Evolutionary conservation across 2,329 filamentous ascomycete genomes (phyloP).

Genomic region (Claviceps africana): DNA sequence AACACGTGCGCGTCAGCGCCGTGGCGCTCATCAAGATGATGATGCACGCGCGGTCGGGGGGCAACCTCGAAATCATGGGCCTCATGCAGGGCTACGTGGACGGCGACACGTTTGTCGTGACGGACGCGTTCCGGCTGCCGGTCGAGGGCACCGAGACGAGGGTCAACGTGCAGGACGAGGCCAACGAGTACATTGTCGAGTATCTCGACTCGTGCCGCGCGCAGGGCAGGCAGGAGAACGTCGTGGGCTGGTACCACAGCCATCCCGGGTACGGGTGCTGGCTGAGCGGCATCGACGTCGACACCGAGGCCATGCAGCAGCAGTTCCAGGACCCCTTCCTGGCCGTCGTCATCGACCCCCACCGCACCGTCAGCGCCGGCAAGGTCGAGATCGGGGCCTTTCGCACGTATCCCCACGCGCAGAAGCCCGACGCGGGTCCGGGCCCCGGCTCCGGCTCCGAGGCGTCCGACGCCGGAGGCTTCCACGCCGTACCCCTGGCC

Average conservation of each 20-base stretch:
- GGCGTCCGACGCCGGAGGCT: conserved; percentile 33
- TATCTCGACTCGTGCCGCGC: conserved; percentile 67
- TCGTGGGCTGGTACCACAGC: conserved; percentile 95
- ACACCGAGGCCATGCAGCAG: conserved; percentile 77
- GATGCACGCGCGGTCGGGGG: conserved; percentile 94
- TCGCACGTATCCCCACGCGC: conserved; percentile 68
- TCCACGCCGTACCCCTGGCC: conserved; percentile 70
- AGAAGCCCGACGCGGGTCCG: conserved; percentile 34
- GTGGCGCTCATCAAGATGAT: conserved; percentile 97
- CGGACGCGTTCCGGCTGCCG: conserved; percentile 82
- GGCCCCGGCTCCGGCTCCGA: neutral
- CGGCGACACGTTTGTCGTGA: conserved; percentile 75
- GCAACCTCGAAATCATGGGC: conserved; percentile 89
- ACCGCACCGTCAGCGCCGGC: conserved; percentile 84
- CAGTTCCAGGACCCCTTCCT: conserved; percentile 79
- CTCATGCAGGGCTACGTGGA: conserved; percentile 93
- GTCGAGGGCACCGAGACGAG: conserved; percentile 98
- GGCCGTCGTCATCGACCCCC: conserved; percentile 90
- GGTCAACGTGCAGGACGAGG: conserved; percentile 90
- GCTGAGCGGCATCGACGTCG: conserved; percentile 91
- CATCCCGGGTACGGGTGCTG: conserved; percentile 98
- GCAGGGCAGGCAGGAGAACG: conserved; percentile 71
- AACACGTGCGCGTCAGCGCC: conserved; percentile 81
- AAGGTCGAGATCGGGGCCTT: conserved; percentile 98
- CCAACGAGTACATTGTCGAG: conserved; percentile 91